Conservation (phyloP, 2,329 filamentous ascomycete genomes). For the Pestalotiopsis sp. region DNA sequence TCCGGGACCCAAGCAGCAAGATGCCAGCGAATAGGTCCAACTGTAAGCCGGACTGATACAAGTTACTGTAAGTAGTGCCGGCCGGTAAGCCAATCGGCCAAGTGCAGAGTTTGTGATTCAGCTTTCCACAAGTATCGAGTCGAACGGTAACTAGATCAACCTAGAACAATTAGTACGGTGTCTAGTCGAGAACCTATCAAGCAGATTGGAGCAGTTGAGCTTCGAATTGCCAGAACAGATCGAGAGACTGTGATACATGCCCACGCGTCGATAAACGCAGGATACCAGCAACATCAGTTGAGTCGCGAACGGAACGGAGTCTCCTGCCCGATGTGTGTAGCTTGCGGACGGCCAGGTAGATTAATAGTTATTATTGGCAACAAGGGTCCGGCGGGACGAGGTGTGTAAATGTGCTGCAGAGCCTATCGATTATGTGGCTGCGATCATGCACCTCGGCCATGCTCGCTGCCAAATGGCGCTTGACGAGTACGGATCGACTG, state of each 20-base stretch:
- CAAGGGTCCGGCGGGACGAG: slow-evolving; percentile 2
- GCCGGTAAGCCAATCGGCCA: neutral
- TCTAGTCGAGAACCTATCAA: neutral
- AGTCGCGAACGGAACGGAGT: neutral
- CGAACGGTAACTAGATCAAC: neutral
- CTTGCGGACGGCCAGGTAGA: slow-evolving; percentile 3
- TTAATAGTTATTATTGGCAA: slow-evolving; percentile 13
- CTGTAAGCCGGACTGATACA: neutral
- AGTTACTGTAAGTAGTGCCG: neutral
- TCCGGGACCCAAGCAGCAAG: neutral
- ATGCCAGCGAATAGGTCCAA: neutral
- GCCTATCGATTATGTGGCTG: neutral
- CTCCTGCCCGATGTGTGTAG: slow-evolving; percentile 12
- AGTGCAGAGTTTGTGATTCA: neutral
- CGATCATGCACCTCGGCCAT: slow-evolving; percentile 4
- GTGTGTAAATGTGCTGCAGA: neutral
- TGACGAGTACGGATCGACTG: slow-evolving; percentile 2
- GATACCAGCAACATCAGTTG: neutral
- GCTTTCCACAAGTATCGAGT: neutral
- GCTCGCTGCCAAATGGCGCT: slow-evolving; percentile 2
- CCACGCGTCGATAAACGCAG: neutral
- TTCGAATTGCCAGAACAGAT: neutral
- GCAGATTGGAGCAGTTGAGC: neutral
- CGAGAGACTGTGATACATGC: neutral
- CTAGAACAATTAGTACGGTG: neutral